Conservation (phyloP, 495 filamentous ascomycete species). For the Penicillium dipodomyicola region DNA sequence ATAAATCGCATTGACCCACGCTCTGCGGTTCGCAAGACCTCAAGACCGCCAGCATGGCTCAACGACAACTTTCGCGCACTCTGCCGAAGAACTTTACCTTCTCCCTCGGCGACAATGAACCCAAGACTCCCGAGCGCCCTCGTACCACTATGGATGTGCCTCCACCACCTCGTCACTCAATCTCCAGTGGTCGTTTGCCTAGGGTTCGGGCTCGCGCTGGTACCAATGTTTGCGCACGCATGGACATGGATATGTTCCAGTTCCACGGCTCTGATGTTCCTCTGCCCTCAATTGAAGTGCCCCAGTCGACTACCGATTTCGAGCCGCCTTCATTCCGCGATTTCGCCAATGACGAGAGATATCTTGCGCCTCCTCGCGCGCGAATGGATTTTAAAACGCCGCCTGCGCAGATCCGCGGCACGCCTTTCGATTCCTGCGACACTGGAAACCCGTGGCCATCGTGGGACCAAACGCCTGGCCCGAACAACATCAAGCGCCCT, state of each 20-base stretch:
- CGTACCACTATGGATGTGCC: conserved; percentile 41
- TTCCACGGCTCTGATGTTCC: conserved; percentile 45
- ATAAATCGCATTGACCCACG: conserved; percentile 21
- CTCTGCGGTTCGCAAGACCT: conserved; percentile 9
- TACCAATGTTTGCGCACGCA: conserved; percentile 43
- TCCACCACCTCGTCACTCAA: conserved; percentile 51
- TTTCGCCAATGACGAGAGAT: conserved; percentile 41
- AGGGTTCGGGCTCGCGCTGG: conserved; percentile 46
- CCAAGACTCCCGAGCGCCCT: conserved; percentile 58
- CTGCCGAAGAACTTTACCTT: conserved; percentile 66
- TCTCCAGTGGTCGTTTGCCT: conserved; percentile 48
- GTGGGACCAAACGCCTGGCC: conserved; percentile 34
- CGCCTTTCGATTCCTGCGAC: conserved; percentile 31
- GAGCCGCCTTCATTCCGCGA: conserved; percentile 22
- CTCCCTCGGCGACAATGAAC: conserved; percentile 53
- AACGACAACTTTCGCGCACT: conserved; percentile 57
- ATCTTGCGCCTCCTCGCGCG: conserved; percentile 48
- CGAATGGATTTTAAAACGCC: conserved; percentile 63
- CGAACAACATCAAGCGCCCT: conserved; percentile 50
- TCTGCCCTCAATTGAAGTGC: conserved; percentile 61
- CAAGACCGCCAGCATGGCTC: conserved; percentile 41
- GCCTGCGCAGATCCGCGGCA: conserved; percentile 51
- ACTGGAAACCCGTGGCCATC: conserved; percentile 29
- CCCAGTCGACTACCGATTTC: conserved; percentile 25
- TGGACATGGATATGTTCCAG: conserved; percentile 33